These are phyloP conservation scores for Chlorociboria aeruginascens DNA, from an alignment of 495 filamentous ascomycete genomes.

Conservation along the genomic window DNA sequence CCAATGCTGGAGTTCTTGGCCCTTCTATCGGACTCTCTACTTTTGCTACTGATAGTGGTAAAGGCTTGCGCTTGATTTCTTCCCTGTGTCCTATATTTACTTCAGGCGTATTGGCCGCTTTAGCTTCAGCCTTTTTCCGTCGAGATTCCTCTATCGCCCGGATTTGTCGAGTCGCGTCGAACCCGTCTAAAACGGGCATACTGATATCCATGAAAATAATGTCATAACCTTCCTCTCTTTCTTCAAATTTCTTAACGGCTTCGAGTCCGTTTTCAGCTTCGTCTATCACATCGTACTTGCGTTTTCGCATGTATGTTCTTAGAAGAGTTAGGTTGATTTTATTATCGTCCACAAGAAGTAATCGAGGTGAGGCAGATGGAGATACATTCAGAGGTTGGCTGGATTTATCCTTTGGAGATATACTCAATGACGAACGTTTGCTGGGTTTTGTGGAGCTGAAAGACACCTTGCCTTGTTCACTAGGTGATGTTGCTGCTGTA, in stretches of 20 bases:
- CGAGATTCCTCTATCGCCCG: slow-evolving; percentile 40
- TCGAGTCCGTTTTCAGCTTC: slow-evolving; percentile 16
- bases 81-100: neutral
- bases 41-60: no score
- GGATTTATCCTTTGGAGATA: neutral
- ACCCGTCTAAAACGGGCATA: slow-evolving; percentile 64
- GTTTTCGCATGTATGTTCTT: slow-evolving; percentile 41
- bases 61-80: slow-evolving; percentile 1
- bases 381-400: no score
- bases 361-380: slow-evolving; percentile 3
- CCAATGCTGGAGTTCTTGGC: slow-evolving; percentile 5
- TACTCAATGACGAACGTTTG: neutral
- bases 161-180: slow-evolving; percentile 51
- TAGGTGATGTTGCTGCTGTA: neutral
- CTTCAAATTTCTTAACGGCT: slow-evolving; percentile 12
- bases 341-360: slow-evolving; percentile 67
- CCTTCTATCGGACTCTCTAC: no score
- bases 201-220: slow-evolving; percentile 38
- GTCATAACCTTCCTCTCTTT: slow-evolving; percentile 12
- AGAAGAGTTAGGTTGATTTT: slow-evolving; percentile 58
- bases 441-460: neutral
- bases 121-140: neutral
- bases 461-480: neutral
- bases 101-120: neutral
- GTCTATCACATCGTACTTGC: slow-evolving; percentile 12